phyloP scores from a whole-genome alignment of 371 early-diverging fungal species.

The Dinochytrium kinnereticum region DNA sequence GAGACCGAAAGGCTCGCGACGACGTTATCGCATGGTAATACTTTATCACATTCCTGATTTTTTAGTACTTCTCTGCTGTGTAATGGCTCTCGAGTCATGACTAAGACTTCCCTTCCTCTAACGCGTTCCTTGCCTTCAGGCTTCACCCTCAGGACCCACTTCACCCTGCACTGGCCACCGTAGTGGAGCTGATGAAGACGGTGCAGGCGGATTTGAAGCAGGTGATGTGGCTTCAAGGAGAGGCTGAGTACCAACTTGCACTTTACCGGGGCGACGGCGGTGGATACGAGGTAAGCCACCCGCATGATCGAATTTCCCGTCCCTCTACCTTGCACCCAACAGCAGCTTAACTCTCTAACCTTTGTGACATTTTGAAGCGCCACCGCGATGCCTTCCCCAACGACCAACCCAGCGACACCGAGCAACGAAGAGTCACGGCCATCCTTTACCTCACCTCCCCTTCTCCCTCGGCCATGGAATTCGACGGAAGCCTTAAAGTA shows the following conservation, averaged over 20 bases:
- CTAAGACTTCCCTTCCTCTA: not conserved
- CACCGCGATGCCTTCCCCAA: constrained; percentile 70
- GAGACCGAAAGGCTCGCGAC: constrained; percentile 65
- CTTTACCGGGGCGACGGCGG: constrained; percentile 66
- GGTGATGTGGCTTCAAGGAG: constrained; percentile 56
- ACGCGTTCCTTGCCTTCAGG: not conserved
- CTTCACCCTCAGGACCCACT: constrained; percentile 14
- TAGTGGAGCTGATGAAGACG: constrained; percentile 46
- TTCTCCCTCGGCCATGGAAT: constrained; percentile 56
- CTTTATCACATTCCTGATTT: too few species aligned
- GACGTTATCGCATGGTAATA: constrained; percentile 51
- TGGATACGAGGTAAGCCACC: constrained; percentile 57
- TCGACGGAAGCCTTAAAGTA: constrained; percentile 55
- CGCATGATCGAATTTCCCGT: too few species aligned
- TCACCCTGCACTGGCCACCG: constrained; percentile 27
- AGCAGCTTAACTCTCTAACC: too few species aligned
- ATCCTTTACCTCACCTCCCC: constrained; percentile 64
- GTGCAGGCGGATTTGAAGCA: constrained; percentile 56
- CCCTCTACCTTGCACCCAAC: too few species aligned
- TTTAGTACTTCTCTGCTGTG: not conserved
- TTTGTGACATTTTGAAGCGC: constrained; percentile 31
- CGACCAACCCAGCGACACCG: constrained; percentile 57
- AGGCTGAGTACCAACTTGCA: constrained; percentile 65
- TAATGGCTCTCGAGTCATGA: too few species aligned
- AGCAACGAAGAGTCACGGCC: constrained; percentile 68